Percentiles rank a stretch among this genome's conserved stretches.
Evolutionary conservation across 345 rosid genomes (phyloP).

Genomic region (Eucalyptus fibrosa): DNA sequence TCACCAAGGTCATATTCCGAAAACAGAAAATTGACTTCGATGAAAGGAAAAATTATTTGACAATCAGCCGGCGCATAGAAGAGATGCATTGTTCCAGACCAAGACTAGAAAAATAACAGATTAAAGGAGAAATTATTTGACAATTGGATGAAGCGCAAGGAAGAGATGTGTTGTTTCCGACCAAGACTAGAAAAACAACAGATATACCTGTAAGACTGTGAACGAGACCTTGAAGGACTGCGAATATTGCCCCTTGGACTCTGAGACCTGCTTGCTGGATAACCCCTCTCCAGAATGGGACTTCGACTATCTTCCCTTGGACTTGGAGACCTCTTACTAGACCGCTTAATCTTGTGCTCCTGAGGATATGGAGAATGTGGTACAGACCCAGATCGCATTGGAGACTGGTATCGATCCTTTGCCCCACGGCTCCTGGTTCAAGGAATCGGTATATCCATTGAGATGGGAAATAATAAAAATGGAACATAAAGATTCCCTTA

Average conservation of each 20-base stretch:
- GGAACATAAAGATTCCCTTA: not conserved
- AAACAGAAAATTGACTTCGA: not conserved
- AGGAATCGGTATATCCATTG: not conserved
- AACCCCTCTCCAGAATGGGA: conserved; percentile 21
- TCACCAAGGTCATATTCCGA: not conserved
- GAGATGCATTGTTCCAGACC: not conserved
- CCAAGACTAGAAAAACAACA: not conserved
- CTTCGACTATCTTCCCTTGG: conserved; percentile 32
- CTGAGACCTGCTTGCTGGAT: conserved; percentile 24
- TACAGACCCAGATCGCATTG: conserved; percentile 39
- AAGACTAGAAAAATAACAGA: not conserved
- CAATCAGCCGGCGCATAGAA: not conserved
- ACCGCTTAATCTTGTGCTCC: conserved; percentile 23
- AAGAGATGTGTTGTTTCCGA: not conserved
- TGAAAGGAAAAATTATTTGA: not conserved
- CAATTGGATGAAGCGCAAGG: not conserved
- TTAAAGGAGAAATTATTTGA: not conserved
- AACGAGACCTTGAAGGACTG: conserved; percentile 41
- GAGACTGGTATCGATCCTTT: conserved; percentile 33
- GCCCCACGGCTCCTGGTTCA: conserved; percentile 26
- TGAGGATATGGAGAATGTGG: conserved; percentile 44
- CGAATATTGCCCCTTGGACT: conserved; percentile 22
- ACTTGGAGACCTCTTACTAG: conserved; percentile 26
- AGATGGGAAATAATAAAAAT: not conserved
- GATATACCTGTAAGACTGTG: conserved; percentile 41